Evolutionary conservation across 2,329 filamentous ascomycete species (phyloP).

Genomic region (Epicoccum nigrum): DNA sequence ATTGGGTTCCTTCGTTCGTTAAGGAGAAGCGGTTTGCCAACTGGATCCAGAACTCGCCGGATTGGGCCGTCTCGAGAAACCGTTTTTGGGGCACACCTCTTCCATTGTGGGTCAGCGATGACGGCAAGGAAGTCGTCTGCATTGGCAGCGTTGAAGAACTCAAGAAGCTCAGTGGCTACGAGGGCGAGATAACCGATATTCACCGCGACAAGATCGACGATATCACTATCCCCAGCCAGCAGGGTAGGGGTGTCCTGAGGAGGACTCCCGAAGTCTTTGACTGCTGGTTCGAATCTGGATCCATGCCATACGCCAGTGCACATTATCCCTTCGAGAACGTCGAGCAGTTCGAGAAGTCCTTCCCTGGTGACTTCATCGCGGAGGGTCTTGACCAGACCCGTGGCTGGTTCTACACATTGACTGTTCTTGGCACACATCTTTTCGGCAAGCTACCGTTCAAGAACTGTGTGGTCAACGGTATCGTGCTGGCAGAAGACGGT

Average conservation of each 20-base stretch:
- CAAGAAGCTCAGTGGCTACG: slow-evolving; percentile 82
- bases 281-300: slow-evolving; percentile 96
- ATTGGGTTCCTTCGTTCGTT: slow-evolving; percentile 90
- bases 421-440: slow-evolving; percentile 85
- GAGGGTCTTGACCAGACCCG: slow-evolving; percentile 92
- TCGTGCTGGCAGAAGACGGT: slow-evolving; percentile 90
- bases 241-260: slow-evolving; percentile 81
- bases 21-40: slow-evolving; percentile 90
- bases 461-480: slow-evolving; percentile 96
- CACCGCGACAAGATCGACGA: slow-evolving; percentile 93
- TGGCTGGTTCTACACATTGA: slow-evolving; percentile 95
- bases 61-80: slow-evolving; percentile 95
- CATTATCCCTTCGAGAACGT: slow-evolving; percentile 93
- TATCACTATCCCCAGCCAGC: slow-evolving; percentile 90
- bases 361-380: slow-evolving; percentile 93
- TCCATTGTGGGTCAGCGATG: slow-evolving; percentile 89
- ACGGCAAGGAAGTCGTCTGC: slow-evolving; percentile 84
- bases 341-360: slow-evolving; percentile 77
- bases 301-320: slow-evolving; percentile 90
- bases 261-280: slow-evolving; percentile 91
- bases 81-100: slow-evolving; percentile 96
- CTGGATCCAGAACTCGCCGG: slow-evolving; percentile 89
- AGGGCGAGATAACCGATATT: slow-evolving; percentile 81
- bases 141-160: slow-evolving; percentile 85
- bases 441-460: slow-evolving; percentile 87